Evolutionary conservation across 768 basidiomycete species (phyloP).

Genomic region (Phlebiopsis flavidoalba): DNA sequence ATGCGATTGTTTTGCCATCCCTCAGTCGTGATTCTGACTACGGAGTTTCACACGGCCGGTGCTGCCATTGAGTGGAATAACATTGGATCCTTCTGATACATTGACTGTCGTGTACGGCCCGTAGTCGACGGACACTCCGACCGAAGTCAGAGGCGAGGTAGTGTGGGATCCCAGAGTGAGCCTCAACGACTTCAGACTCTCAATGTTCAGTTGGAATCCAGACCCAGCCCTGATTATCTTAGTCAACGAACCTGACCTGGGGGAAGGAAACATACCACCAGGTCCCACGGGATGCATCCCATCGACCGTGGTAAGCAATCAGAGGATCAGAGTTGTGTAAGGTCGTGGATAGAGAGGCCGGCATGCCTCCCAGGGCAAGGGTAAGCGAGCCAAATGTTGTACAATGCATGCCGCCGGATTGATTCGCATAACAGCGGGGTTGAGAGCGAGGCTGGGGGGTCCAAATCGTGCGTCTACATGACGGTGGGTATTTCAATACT

Average conservation of each 20-base stretch:
- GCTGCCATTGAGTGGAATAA: constrained; percentile 30
- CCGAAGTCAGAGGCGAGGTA: constrained; percentile 37
- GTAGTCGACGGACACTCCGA: constrained; percentile 47
- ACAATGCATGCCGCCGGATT: too few species aligned
- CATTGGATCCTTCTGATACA: constrained; percentile 40
- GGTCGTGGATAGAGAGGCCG: background rate
- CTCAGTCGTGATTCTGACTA: constrained; percentile 45
- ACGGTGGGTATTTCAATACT: too few species aligned
- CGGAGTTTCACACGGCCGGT: constrained; percentile 7
- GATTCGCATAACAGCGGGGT: too few species aligned
- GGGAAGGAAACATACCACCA: constrained; percentile 42
- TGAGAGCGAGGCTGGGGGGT: too few species aligned
- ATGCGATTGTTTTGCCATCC: constrained; percentile 59
- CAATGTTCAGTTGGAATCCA: constrained; percentile 46
- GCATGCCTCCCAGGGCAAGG: too few species aligned
- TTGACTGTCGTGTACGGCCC: constrained; percentile 42
- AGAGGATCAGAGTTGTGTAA: constrained; percentile 30
- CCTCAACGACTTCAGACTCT: constrained; percentile 35
- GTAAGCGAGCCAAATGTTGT: too few species aligned
- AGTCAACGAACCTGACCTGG: background rate
- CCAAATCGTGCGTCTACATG: too few species aligned
- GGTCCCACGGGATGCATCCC: constrained; percentile 47
- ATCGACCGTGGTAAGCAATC: constrained; percentile 47
- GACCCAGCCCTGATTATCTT: constrained; percentile 41
- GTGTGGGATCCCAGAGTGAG: constrained; percentile 47